phyloP scores from a whole-genome alignment of 768 basidiomycete species.

The Tylopilus plumbeoviolaceoides region DNA sequence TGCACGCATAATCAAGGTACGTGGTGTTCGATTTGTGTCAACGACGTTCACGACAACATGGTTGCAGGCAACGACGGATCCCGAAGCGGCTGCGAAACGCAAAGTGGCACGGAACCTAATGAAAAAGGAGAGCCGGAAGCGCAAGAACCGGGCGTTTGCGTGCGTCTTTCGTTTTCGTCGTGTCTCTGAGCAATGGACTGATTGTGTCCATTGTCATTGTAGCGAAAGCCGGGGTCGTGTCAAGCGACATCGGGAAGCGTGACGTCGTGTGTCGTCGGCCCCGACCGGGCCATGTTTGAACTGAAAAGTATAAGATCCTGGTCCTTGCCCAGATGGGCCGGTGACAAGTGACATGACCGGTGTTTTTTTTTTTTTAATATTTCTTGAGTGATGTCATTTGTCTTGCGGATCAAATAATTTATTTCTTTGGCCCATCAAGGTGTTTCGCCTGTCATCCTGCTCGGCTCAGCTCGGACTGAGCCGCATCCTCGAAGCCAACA shows the following conservation, averaged over 20 bases:
- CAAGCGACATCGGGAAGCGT: conserved; percentile 40
- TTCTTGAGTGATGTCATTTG: too few species aligned
- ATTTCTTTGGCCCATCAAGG: too few species aligned
- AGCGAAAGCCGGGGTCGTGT: conserved; percentile 49
- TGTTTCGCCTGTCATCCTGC: too few species aligned
- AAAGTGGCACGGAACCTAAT: conserved; percentile 65
- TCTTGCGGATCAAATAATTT: too few species aligned
- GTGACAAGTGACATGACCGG: too few species aligned
- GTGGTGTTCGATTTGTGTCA: conserved; percentile 4
- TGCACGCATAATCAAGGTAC: conserved; percentile 47
- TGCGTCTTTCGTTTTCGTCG: conserved; percentile 36
- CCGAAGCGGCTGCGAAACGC: conserved; percentile 70
- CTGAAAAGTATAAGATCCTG: too few species aligned
- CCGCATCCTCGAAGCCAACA: too few species aligned
- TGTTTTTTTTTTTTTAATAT: too few species aligned
- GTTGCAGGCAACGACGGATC: conserved; percentile 61
- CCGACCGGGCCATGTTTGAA: too few species aligned
- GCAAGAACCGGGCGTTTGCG: conserved; percentile 62
- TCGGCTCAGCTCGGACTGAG: too few species aligned
- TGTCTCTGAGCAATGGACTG: neutral
- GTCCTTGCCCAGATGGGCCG: too few species aligned
- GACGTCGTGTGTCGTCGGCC: neutral
- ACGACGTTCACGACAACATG: too few species aligned
- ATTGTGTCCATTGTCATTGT: neutral
- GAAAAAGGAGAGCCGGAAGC: conserved; percentile 85